Base-by-base conservation (phyloP, 495 filamentous ascomycete genomes). In the Aspergillus campestris region DNA sequence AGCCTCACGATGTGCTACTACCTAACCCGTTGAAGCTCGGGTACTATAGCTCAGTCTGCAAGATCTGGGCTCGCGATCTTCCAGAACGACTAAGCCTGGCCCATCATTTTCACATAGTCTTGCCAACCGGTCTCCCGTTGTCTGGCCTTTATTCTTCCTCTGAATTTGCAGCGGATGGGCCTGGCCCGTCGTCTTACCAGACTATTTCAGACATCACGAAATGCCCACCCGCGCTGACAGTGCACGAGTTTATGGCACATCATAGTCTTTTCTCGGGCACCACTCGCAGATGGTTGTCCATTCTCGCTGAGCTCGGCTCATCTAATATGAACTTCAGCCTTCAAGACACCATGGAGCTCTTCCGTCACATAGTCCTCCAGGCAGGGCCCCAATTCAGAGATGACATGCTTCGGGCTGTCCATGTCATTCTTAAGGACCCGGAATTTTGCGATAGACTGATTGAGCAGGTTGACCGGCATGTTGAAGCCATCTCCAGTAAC, bases 221-320 rank as follows among this genome's bases (percentile, higher is more conserved):
- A 0, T 79, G 70, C 42, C 70, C 78, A 1, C 13, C 40, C 0
- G 39, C 56, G 15, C 53, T 79, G 37, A 65, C 66, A 2, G 46
- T 78, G 0, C 73, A 79, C 13, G 77, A 80, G 35, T 79, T 63
- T 50, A 62, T 65, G 11, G 64, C 73, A 0, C 66, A 80, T 45
- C 64, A 68, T 1, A 61, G 53, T 18, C 45, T 80, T 13, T 56
- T 72, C 3, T 45, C 68, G 0, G 76, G 74, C 0, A 60, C 58
- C 31, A 47, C 51, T 1, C 48, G 78, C 29, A 72, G 78, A 34
- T 77, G 76, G 72, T 49, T 71, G 3, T 76, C 74, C 33, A 68
- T 81, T 8, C 53, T 75, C 0, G 49, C 65, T 11, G 75, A 81
- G 45, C 57, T 83, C 3, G 56, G 53, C 6, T 57, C 62, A 0